A percentile compares a stretch with the other conserved stretches of the same genome.
Evolutionary conservation across 2,329 filamentous ascomycete genomes (phyloP).

Genomic region (Zelopaecilomyces penicillatus): DNA sequence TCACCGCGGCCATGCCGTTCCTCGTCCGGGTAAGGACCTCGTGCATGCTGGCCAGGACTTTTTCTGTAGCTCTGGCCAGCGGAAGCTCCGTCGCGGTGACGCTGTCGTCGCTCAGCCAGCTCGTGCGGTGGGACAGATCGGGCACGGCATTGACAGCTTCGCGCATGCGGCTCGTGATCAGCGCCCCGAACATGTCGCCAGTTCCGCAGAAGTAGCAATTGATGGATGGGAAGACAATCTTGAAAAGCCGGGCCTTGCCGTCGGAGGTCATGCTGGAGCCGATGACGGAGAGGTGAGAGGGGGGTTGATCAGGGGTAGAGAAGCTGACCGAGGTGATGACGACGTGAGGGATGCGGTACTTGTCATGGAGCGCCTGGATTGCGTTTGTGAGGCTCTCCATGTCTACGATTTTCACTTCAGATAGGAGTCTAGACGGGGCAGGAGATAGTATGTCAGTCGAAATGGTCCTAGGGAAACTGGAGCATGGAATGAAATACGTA

Average conservation of each 20-base stretch:
- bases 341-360: slow-evolving; percentile 73
- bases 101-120: slow-evolving; percentile 71
- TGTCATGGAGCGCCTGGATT: slow-evolving; percentile 67
- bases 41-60: slow-evolving; percentile 89
- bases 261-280: slow-evolving; percentile 62
- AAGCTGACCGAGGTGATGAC: slow-evolving; percentile 86
- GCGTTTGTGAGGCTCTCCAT: slow-evolving; percentile 64
- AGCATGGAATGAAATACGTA: slow-evolving; percentile 36
- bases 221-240: slow-evolving; percentile 75
- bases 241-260: slow-evolving; percentile 71
- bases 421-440: slow-evolving; percentile 58
- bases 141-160: slow-evolving; percentile 56
- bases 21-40: slow-evolving; percentile 65
- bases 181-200: slow-evolving; percentile 94
- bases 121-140: slow-evolving; percentile 42
- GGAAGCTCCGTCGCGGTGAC: slow-evolving; percentile 65
- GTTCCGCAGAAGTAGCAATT: slow-evolving; percentile 95
- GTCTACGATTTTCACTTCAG: slow-evolving; percentile 73
- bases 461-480: too few species aligned
- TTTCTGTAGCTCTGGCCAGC: slow-evolving; percentile 73
- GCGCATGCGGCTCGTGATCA: slow-evolving; percentile 79
- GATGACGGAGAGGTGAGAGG: slow-evolving; percentile 57
- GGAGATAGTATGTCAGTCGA: not conserved
- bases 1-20: slow-evolving; percentile 48
- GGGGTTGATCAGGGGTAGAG: slow-evolving; percentile 40